A percentile compares a stretch with the other conserved stretches of the same genome.
Conservation (phyloP, 164 flowering plant species). For the Tinospora cordifolia region DNA sequence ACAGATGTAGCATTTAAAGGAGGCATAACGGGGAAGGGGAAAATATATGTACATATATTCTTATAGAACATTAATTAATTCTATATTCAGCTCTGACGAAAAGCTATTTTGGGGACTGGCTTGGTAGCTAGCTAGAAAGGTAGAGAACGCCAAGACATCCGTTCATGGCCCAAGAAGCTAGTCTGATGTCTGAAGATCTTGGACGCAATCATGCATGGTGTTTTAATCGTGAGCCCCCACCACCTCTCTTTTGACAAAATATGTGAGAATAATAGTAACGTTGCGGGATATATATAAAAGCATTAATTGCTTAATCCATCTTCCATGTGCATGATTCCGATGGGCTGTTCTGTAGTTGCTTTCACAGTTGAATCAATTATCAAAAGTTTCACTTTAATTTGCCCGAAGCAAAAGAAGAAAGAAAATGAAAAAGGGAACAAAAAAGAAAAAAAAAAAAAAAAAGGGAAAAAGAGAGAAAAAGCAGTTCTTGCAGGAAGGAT, state of each 20-base stretch:
- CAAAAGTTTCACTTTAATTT: too few relatives aligned
- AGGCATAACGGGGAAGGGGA: too few relatives aligned
- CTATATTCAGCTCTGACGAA: not conserved
- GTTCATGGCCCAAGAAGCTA: not conserved
- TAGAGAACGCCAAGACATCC: not conserved
- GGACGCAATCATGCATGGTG: not conserved
- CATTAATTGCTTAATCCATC: not conserved
- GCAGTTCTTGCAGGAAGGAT: too few relatives aligned
- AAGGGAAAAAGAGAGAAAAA: too few relatives aligned
- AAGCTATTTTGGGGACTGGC: not conserved
- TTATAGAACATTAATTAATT: too few relatives aligned
- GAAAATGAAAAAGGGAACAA: too few relatives aligned
- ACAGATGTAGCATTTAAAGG: not conserved
- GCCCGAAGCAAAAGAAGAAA: too few relatives aligned
- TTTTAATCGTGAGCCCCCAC: not conserved
- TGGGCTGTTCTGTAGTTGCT: too few relatives aligned
- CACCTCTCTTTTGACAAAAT: not conserved
- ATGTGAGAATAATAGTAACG: not conserved
- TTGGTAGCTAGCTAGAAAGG: not conserved
- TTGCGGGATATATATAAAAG: not conserved
- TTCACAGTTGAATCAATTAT: too few relatives aligned
- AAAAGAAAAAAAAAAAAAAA: too few relatives aligned
- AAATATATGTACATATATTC: too few relatives aligned
- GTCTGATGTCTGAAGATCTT: slow-evolving; percentile 1
- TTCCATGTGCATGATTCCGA: not conserved